A percentile compares a stretch with the other conserved stretches of the same genome.
Conservation (phyloP, 73 alveolate genomes). For the Paramecium octaurelia region DNA sequence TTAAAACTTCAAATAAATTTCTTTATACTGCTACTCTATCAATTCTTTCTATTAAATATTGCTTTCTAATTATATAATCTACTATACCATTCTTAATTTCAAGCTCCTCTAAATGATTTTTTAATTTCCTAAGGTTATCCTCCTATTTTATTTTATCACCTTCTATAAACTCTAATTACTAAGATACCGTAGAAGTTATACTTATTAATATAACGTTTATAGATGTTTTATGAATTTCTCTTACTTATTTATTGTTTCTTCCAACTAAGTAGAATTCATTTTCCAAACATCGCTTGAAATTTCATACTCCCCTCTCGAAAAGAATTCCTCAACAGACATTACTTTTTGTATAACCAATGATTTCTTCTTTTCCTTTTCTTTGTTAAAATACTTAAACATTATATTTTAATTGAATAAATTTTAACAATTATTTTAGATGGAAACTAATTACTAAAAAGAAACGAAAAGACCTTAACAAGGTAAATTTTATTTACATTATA, state of each 20-base stretch:
- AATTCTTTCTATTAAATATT: constrained; percentile 9
- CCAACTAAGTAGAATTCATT: neutral
- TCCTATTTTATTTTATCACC: neutral
- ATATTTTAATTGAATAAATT: neutral
- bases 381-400: neutral
- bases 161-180: constrained; percentile 6
- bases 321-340: neutral
- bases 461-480: neutral
- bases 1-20: neutral
- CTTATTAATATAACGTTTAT: neutral
- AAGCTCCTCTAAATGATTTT: neutral
- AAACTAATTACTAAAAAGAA: neutral
- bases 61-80: neutral
- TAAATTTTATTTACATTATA: neutral
- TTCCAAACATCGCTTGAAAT: neutral
- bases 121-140: neutral
- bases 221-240: neutral
- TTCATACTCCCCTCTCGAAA: neutral
- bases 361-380: neutral
- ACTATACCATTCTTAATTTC: neutral
- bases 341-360: neutral
- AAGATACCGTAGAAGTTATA: neutral
- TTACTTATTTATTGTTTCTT: neutral
- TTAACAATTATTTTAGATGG: neutral
- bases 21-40: neutral